Base-by-base conservation (phyloP, 129 eudicot species). In the Lactuca saligna region DNA sequence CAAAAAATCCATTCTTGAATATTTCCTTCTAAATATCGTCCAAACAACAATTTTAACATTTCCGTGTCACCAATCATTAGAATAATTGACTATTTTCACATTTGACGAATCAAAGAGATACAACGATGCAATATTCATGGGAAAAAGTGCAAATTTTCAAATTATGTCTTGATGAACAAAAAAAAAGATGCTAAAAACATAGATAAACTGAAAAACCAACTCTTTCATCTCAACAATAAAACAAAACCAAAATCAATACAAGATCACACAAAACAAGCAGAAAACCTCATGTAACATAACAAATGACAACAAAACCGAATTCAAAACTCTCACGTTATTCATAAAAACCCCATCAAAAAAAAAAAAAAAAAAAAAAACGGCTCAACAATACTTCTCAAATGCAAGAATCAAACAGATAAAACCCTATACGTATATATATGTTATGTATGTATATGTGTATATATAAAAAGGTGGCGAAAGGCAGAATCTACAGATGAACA, bases 261-360 rank as follows among this genome's bases (percentile, higher is more conserved):
- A 16, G 17, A 16, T 55, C 65, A 46, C 10, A 63, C 15, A 7
- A 39, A 17, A 16, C 34, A 54, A 50, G 20, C 62, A 37, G 17
- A 64, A 51, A 74, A 73, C 65, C 72, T 74, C 78, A 54, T 37
- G 37, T 42, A 64, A 63, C 6, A 38, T 63, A 5, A 53, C 54
- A 38, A 39, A 54, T 63, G 71, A 73, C 71, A 64, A 73, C 46
- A 73, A 35, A 62, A 63, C 11, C 78, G 55, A 64, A 55, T 64
- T 44, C 57, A 57, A 54, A 61, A 25, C 63, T 64, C 32, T 73
- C 75, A 59, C 60, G 4, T 63, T 7, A 44, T 59, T 32, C 17
- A 58, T 31, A 32, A 44, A 34, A 61, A 29, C 65, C 17, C 44
- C 14, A 4, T 41, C 25, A 72, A 62, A 62, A 53, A 54, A 74